These are phyloP conservation scores for Vanderwaltozyma yarrowii DNA, from an alignment of 805 yeast genomes.

Conservation along the genomic window DNA sequence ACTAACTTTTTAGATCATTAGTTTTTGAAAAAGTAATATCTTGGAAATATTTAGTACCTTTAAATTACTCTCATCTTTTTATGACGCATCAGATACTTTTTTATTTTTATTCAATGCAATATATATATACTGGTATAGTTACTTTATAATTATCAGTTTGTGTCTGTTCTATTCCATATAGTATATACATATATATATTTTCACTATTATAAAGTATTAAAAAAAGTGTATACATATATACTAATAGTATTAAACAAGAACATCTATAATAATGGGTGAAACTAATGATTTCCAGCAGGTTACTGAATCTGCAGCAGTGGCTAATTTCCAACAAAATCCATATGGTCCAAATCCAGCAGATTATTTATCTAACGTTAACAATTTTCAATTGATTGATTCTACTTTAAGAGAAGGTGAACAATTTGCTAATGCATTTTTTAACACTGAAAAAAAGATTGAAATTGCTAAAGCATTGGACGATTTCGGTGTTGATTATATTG, in stretches of 20 bases:
- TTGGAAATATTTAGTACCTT: too few relatives aligned
- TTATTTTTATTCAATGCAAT: too few relatives aligned
- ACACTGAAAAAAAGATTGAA: conserved; percentile 90
- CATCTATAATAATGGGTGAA: conserved; percentile 1
- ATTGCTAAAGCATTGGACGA: conserved; percentile 96
- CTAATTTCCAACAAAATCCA: conserved; percentile 42
- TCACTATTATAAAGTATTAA: too few relatives aligned
- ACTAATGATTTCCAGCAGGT: conserved; percentile 10
- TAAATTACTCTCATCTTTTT: too few relatives aligned
- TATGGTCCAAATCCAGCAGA: conserved; percentile 95
- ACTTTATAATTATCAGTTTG: background rate
- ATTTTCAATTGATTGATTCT: conserved; percentile 87
- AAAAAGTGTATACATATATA: background rate
- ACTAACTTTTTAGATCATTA: too few relatives aligned
- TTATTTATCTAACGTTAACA: conserved; percentile 76
- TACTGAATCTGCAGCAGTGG: conserved; percentile 5
- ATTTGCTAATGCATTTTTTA: conserved; percentile 93
- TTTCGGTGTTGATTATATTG: conserved; percentile 97
- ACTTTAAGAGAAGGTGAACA: conserved; percentile 98
- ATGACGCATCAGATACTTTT: too few relatives aligned
- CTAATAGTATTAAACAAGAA: too few relatives aligned
- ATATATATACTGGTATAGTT: background rate
- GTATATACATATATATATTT: too few relatives aligned
- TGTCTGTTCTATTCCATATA: too few relatives aligned
- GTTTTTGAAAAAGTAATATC: too few relatives aligned